Base-by-base conservation (phyloP, 768 basidiomycete genomes). In the Lentinula sp. region DNA sequence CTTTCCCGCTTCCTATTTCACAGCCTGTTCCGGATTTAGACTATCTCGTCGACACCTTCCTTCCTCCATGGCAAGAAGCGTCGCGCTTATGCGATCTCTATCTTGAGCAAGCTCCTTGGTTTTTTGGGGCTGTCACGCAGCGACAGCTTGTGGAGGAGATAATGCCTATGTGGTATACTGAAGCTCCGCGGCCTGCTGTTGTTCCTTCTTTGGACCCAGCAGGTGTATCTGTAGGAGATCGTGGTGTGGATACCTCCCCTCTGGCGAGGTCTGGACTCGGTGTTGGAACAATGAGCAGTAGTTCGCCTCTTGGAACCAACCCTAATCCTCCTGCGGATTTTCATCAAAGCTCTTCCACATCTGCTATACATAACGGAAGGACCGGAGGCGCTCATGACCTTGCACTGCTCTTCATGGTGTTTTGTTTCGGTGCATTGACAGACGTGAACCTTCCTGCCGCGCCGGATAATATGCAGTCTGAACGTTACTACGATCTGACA, bases 41-140 rank as follows among this genome's bases (percentile, higher is more conserved):
- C 60, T 73, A 76, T 60, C 73, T 87, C 64, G 66, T 84, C 18
- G 69, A 76, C 43, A 68, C 72, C 15, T 79, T 82, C 67, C 77
- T 90, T 0, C 90, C 90, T 0, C 70, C 81, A 0, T 86, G 83
- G 79, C 68, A 72, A 7, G 85, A 87, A 41, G 84, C 85, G 0
- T 74, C 71, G 49, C 79, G 82, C 36, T 77, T 91, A 37, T 81
- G 79, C 65, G 80, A 84, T n/a, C 76, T 88, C 12, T 91, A 91
- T 70, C 79, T 90, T 43, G 85, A 86, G n/a, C 85, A 88, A 66
- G 87, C 88, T 2, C 85, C 87, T 0, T 91, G 90, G 90, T 89
- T 90, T 68, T 90, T 88, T 61, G 85, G 88, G 20, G 85, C 88
- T 2, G 82, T 91, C 41, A 85, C 85, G 2, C 75, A 78, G 48